phyloP scores from a whole-genome alignment of 2,329 filamentous ascomycete species.

The Fusarium fracticaudum region DNA sequence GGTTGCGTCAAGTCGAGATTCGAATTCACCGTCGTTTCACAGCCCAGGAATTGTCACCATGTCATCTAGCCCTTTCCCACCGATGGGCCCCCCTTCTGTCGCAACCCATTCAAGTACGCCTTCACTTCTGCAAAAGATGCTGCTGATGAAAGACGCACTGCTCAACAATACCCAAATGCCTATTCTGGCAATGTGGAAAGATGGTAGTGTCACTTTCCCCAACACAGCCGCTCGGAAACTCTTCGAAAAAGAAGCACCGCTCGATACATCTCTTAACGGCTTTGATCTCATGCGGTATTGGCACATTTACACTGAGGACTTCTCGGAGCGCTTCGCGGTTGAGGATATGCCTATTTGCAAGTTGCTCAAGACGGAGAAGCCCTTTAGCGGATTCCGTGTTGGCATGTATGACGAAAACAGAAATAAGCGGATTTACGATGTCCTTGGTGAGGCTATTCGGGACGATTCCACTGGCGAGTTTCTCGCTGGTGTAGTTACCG shows the following conservation, averaged over 20 bases:
- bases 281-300: slow-evolving; percentile 69
- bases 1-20: slow-evolving; percentile 58
- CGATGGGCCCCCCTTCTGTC: slow-evolving; percentile 70
- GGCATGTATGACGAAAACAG: slow-evolving; percentile 68
- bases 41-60: slow-evolving; percentile 64
- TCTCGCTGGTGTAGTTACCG: slow-evolving; percentile 75
- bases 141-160: slow-evolving; percentile 79
- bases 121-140: slow-evolving; percentile 77
- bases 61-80: slow-evolving; percentile 70
- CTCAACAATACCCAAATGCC: slow-evolving; percentile 79
- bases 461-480: slow-evolving; percentile 77
- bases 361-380: slow-evolving; percentile 68
- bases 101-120: slow-evolving; percentile 65
- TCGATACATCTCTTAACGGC: slow-evolving; percentile 55
- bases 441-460: slow-evolving; percentile 72
- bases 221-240: slow-evolving; percentile 71
- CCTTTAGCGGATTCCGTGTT: slow-evolving; percentile 67
- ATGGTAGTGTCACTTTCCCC: slow-evolving; percentile 77
- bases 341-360: slow-evolving; percentile 74
- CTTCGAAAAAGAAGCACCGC: slow-evolving; percentile 55
- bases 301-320: slow-evolving; percentile 72
- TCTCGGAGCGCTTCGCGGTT: slow-evolving; percentile 64
- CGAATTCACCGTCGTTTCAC: slow-evolving; percentile 57
- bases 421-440: slow-evolving; percentile 68
- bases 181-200: slow-evolving; percentile 83